Percentiles rank a stretch among this genome's conserved stretches.
Conservation (phyloP, 2,329 filamentous ascomycete species). For the Pseudocercospora crystallina region DNA sequence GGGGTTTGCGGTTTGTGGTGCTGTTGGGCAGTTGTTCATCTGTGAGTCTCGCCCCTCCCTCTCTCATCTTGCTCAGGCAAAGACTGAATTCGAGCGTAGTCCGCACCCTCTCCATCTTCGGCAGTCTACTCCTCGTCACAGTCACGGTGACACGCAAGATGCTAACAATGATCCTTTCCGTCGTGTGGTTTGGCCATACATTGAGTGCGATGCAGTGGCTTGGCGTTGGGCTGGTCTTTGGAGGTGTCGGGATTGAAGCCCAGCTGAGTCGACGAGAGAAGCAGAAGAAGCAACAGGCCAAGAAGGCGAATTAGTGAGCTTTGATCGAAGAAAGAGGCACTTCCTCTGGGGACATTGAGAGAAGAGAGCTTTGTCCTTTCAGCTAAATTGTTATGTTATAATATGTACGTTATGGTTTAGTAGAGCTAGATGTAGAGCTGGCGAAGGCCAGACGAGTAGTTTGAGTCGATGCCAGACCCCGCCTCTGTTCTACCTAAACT, state of each 20-base stretch:
- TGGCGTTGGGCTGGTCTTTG: constrained; percentile 89
- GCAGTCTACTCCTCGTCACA: constrained; percentile 86
- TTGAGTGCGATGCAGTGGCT: constrained; percentile 89
- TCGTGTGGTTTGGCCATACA: constrained; percentile 88
- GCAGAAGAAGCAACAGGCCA: constrained; percentile 70
- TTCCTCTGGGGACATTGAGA: background rate
- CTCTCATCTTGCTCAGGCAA: background rate
- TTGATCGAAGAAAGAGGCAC: background rate
- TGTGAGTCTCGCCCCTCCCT: constrained; percentile 44
- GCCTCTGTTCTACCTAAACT: too few species aligned
- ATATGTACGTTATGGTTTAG: too few species aligned
- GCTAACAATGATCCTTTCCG: constrained; percentile 97
- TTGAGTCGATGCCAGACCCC: too few species aligned
- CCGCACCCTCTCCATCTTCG: constrained; percentile 82
- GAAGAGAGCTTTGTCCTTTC: background rate
- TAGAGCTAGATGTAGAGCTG: too few species aligned
- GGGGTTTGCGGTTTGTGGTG: constrained; percentile 85
- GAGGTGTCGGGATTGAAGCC: constrained; percentile 89
- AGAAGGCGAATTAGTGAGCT: constrained; percentile 33
- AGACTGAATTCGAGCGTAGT: constrained; percentile 15
- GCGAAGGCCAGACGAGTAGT: too few species aligned
- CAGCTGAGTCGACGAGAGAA: constrained; percentile 80
- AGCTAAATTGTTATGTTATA: too few species aligned
- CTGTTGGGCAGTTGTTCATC: constrained; percentile 94
- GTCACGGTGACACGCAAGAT: constrained; percentile 98